Base-by-base conservation (phyloP, 2,329 filamentous ascomycete species). In the Annulohypoxylon truncatum region DNA sequence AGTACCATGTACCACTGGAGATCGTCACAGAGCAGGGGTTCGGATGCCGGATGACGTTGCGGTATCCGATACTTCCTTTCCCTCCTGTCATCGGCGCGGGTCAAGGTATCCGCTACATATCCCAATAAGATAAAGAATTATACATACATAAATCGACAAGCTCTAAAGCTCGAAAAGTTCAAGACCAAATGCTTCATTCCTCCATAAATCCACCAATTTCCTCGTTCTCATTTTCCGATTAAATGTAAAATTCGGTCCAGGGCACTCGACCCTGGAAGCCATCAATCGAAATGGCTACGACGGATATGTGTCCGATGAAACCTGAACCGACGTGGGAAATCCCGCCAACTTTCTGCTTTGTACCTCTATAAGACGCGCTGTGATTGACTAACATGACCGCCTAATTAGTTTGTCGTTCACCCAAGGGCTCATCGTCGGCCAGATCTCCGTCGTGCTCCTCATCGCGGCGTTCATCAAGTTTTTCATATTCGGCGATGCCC, bases 381-480 rank as follows among this genome's bases (percentile, higher is more conserved):
- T 44, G 59, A 62, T 60, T 64, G 26, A 64, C 69, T 73, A 61
- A 74, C 72, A 29, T 61, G 22, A 35, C 35, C 26, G 10, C 9
- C 22, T 46, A 20, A 59, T 50, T 75, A 95, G 93, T 40, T 84
- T 96, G 72, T 96, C 93, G 33, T 98, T 98, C 79, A 97, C 93
- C 0, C 93, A 97, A 78, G 96, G 96, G 26, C 91, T 99, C 72
- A 89, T 99, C 51, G 85, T 98, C 29, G 96, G 96, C 52, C 96
- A 99, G 79, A 85, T 99, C 54, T 97, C 94, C 1, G 92, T 99
- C 47, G 92, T 97, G 12, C 83, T 98, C 22, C 85, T 99, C 38
- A 89, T 99, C 67, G 94, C 94, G 70, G 93, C 92, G 72, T 98
- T 99, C 81, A 98, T 99, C 80, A 97, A 97, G 78, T 99, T 97